Evolutionary conservation across 306 rosid species (phyloP), one percentile per base, ranked within the genome.

Genomic region (Myrica gale): DNA sequence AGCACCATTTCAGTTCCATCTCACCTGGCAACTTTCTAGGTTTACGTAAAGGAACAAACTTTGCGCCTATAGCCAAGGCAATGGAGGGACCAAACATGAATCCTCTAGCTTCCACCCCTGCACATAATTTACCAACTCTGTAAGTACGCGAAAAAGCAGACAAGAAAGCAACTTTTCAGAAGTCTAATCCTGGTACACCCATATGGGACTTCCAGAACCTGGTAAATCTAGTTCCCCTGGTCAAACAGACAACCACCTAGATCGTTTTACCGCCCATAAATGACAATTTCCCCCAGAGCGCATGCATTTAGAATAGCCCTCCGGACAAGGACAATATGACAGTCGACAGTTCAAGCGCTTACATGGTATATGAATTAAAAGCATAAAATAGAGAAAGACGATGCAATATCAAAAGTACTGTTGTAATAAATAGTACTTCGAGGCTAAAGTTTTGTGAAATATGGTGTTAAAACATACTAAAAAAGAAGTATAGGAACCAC

Each of bases 21-120:
- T 37, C 86, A 95, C 99, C 99, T 9, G 99, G 99, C 62, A 95
- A 89, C 89, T 95, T 95, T 60, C 88, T 68, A n/a, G 99, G 99
- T 81, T 95, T 95, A n/a, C 99, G 89, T 75, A 95, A 73, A 66
- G 97, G 99, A 71, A 95, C 92, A 78, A 95, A 95, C 92, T 95
- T 95, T 52, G 99, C 99, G 43, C 99, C 99, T 54, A 95, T 90
- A 71, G 90, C 92, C 69, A 92, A 86, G 15, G 99, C 97, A 84
- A 95, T 88, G 16, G 97, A 76, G 32, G 99, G 93, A 70, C 97
- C 99, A 82, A 95, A 95, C 92, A 95, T 76, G 87, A 95, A 95
- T 17, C 99, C 99, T 70, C 99, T 90, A 10, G 99, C 97, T 82
- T 95, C 99, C 72, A 95, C 90, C 23, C 99, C 98, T 95, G 68